Conservation (phyloP, 768 basidiomycete genomes). For the Sporobolomyces pararoseus region DNA sequence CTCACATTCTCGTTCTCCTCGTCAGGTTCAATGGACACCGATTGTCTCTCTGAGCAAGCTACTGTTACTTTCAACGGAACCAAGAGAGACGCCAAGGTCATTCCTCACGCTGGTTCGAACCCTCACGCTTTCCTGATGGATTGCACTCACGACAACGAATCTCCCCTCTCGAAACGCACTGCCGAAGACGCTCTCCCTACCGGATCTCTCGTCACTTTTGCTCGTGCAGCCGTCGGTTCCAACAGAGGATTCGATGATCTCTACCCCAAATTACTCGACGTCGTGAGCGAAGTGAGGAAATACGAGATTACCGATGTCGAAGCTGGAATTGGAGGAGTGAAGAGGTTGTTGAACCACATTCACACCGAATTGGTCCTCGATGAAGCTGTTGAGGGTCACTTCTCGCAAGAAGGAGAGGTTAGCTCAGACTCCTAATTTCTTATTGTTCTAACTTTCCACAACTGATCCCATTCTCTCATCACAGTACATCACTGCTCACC, state of each 20-base stretch:
- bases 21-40: slow-evolving; percentile 85
- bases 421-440: slow-evolving; percentile 48
- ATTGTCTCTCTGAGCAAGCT: slow-evolving; percentile 70
- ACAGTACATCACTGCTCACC: slow-evolving; percentile 88
- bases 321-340: slow-evolving; percentile 53
- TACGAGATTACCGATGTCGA: slow-evolving; percentile 67
- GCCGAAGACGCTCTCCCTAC: slow-evolving; percentile 94
- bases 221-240: slow-evolving; percentile 79
- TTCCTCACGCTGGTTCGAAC: slow-evolving; percentile 72
- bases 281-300: slow-evolving; percentile 74
- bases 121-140: slow-evolving; percentile 95
- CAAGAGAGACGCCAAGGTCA: slow-evolving; percentile 66
- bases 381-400: slow-evolving; percentile 85
- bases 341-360: slow-evolving; percentile 73
- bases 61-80: slow-evolving; percentile 78
- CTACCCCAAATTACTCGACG: slow-evolving; percentile 86
- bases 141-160: slow-evolving; percentile 95
- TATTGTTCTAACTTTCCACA: background rate
- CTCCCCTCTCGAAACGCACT: slow-evolving; percentile 78
- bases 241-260: slow-evolving; percentile 97
- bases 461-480: background rate
- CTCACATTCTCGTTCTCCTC: background rate
- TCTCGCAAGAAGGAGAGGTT: slow-evolving; percentile 93
- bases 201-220: slow-evolving; percentile 87
- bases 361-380: slow-evolving; percentile 88